Conservation (phyloP, 257 asterid genomes). For the Hygrophila difformis region DNA sequence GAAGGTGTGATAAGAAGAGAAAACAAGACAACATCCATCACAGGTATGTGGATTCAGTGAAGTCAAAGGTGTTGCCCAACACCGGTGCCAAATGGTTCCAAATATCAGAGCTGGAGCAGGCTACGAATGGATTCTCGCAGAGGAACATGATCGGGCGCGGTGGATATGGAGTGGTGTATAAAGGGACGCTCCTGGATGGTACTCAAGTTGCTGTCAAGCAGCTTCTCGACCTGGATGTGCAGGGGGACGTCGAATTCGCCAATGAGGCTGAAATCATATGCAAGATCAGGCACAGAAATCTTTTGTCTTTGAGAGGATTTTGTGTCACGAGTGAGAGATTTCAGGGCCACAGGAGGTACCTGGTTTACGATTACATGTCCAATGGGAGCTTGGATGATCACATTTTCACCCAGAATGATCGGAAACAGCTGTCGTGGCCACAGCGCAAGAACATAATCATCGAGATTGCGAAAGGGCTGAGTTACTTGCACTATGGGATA, state of each 20-base stretch:
- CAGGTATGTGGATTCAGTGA: slow-evolving; percentile 26
- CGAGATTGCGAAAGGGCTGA: slow-evolving; percentile 76
- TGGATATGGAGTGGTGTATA: slow-evolving; percentile 75
- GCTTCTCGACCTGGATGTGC: slow-evolving; percentile 58
- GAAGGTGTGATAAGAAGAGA: slow-evolving; percentile 28
- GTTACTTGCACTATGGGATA: slow-evolving; percentile 74
- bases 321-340: slow-evolving; percentile 40
- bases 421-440: slow-evolving; percentile 61
- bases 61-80: slow-evolving; percentile 56
- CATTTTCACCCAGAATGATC: slow-evolving; percentile 27
- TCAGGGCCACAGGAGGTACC: slow-evolving; percentile 50
- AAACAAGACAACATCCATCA: slow-evolving; percentile 27
- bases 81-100: slow-evolving; percentile 58
- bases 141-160: slow-evolving; percentile 80
- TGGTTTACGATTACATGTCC: slow-evolving; percentile 79
- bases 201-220: slow-evolving; percentile 68
- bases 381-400: slow-evolving; percentile 79
- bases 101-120: slow-evolving; percentile 65
- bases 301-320: slow-evolving; percentile 76
- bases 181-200: slow-evolving; percentile 61
- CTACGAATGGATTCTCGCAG: slow-evolving; percentile 48
- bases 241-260: slow-evolving; percentile 66
- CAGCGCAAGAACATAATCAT: slow-evolving; percentile 65
- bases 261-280: slow-evolving; percentile 91
- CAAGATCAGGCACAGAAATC: slow-evolving; percentile 75